A percentile compares a stretch with the other conserved stretches of the same genome.
phyloP scores from a whole-genome alignment of 305 asterid species.

The Fraxinus albicans region DNA sequence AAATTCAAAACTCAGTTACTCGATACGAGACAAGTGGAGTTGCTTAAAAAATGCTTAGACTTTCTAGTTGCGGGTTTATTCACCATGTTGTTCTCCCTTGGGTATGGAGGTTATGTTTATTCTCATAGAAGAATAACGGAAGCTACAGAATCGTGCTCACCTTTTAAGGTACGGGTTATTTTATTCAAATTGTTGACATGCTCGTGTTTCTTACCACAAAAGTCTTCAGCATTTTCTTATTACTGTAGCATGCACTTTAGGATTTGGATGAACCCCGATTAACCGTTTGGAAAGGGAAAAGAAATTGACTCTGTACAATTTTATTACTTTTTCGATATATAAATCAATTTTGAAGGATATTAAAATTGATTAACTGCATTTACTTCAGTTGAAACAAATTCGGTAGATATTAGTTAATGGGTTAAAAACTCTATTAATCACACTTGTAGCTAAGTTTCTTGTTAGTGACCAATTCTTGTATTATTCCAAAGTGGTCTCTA shows the following conservation, averaged over 20 bases:
- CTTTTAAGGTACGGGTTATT: conserved; percentile 42
- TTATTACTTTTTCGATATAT: not conserved
- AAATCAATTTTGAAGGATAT: not conserved
- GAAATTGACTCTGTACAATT: not conserved
- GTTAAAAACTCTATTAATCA: not conserved
- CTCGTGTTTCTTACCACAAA: not conserved
- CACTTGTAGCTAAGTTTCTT: not conserved
- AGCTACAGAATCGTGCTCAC: conserved; percentile 76
- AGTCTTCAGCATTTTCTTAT: not conserved
- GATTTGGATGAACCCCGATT: not conserved
- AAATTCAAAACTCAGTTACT: conserved; percentile 78
- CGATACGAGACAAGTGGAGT: conserved; percentile 68
- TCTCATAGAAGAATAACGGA: conserved; percentile 73
- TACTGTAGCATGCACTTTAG: not conserved
- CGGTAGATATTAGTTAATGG: not conserved
- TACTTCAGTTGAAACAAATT: not conserved
- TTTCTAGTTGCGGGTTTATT: conserved; percentile 75
- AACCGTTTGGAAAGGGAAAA: not conserved
- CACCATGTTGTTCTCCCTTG: conserved; percentile 61
- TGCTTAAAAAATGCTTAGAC: conserved; percentile 72
- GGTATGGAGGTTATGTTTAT: conserved; percentile 69
- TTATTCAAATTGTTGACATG: not conserved
- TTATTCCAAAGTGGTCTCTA: not conserved
- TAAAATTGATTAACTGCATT: not conserved
- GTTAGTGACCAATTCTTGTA: not conserved